Base-by-base conservation (phyloP, 345 rosid genomes). In the Cardiospermum halicacabum region DNA sequence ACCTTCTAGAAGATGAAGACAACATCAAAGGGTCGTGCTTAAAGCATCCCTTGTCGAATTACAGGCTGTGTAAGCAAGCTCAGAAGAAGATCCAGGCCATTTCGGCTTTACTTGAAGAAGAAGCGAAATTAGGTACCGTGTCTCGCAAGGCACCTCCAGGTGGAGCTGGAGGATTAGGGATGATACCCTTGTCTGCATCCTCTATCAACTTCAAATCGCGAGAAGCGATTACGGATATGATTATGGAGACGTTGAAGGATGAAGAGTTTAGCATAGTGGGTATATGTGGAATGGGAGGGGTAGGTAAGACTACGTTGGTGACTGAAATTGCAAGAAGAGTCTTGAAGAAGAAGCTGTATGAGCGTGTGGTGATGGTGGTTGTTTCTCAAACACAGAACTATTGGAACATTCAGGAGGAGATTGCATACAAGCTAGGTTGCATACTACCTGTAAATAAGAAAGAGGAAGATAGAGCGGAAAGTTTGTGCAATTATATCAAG, bases 241-340 rank as follows among this genome's bases (percentile, higher is more conserved):
- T 53, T 53, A 25, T 62, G 45, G 36, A 62, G 25, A 64, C 56
- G 0, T 16, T 62, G 8, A 42, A 5, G 3, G 30, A 45, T n/a
- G 27, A 56, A 19, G 32, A 50, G 18, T 53, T 64, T 2, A 58
- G 16, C 54, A 58, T 19, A 16, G 18, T 71, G 4, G 69, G 74
- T 6, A 63, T 71, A 30, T 57, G n/a, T 21, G 74, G 74, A 4
- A 64, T 53, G 57, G 57, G 57, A 24, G 57, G 34, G 3, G 57
- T 53, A 9, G 57, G 57, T 3, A 53, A 53, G 69, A 63, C 76
- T 39, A 71, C 67, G 0, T 59, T 75, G 5, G 66, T 62, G 11
- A 60, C 27, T 5, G 67, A 75, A 7, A 47, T 71, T 10, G 16
- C 9, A 19, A 22, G 30, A 28, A n/a, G n/a, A 43, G 70, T 32